These are phyloP conservation scores for Eragrostis curvula DNA, from an alignment of 176 grass and related monocot species.

Conservation along the genomic window DNA sequence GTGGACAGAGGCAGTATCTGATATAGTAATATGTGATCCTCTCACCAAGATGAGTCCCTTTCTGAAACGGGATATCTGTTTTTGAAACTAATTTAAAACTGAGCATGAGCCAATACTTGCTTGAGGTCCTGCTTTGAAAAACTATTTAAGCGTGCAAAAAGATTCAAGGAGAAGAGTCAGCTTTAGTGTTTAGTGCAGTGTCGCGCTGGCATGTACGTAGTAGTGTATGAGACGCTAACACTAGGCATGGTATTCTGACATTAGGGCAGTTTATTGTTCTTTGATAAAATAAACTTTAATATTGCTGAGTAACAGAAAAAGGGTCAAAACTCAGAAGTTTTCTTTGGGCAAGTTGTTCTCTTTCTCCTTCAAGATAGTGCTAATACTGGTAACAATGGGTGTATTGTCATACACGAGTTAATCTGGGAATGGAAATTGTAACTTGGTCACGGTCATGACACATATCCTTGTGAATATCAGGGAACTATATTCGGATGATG, in stretches of 20 bases:
- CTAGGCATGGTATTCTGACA: neutral
- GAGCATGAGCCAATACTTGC: neutral
- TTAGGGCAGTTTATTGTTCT: neutral
- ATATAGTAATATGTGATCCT: neutral
- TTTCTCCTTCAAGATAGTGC: too few species aligned
- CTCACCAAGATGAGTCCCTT: neutral
- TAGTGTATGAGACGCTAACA: neutral
- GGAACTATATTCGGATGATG: neutral
- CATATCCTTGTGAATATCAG: neutral
- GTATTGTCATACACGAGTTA: too few species aligned
- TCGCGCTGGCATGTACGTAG: neutral
- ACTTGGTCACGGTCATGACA: too few species aligned
- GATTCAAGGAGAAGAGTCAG: neutral
- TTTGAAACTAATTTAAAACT: neutral
- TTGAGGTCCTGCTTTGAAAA: neutral
- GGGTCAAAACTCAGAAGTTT: neutral
- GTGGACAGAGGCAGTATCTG: too few species aligned
- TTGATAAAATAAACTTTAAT: neutral
- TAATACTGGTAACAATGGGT: too few species aligned
- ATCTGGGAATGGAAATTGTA: too few species aligned
- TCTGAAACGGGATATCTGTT: conserved; percentile 1
- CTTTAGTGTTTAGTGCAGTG: neutral
- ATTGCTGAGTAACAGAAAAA: neutral
- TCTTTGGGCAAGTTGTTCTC: neutral
- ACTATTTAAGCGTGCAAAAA: neutral